Conservation (phyloP, 352 stramenopile species). For the Pythium brassicae region DNA sequence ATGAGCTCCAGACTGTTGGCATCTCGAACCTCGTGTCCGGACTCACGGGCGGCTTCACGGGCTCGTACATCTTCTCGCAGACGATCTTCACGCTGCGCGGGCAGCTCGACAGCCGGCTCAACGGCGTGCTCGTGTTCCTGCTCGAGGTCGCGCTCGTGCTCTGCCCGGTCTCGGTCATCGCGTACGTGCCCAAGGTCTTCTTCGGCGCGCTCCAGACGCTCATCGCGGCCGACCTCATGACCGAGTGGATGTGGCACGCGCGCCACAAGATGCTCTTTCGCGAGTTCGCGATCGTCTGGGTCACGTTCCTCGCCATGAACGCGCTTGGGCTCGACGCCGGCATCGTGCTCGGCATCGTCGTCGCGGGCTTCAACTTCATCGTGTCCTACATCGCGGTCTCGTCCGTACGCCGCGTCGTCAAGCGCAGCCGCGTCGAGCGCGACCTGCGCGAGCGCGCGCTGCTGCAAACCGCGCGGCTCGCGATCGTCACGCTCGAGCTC, state of each 20-base stretch:
- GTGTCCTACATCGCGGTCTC: conserved; percentile 71
- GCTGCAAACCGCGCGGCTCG: conserved; percentile 63
- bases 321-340: conserved; percentile 93
- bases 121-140: conserved; percentile 71
- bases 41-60: conserved; percentile 95
- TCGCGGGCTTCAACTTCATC: conserved; percentile 89
- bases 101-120: conserved; percentile 67
- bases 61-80: conserved; percentile 99
- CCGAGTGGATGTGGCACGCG: conserved; percentile 93
- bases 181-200: conserved; percentile 96
- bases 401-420: conserved; percentile 75
- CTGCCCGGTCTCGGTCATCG: conserved; percentile 92
- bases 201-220: conserved; percentile 96
- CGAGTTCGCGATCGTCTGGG: conserved; percentile 93
- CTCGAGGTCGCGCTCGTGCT: conserved; percentile 78
- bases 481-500: conserved; percentile 84
- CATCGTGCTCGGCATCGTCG: conserved; percentile 91
- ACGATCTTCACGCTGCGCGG: conserved; percentile 89
- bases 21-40: conserved; percentile 96
- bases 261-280: conserved; percentile 80
- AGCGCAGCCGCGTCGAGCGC: conserved; percentile 76
- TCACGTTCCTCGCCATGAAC: conserved; percentile 94
- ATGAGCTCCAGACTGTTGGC: conserved; percentile 94
- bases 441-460: conserved; percentile 70
- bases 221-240: conserved; percentile 96